Base-by-base conservation (phyloP, 805 yeast species). In the Candida coquimbonensis region DNA sequence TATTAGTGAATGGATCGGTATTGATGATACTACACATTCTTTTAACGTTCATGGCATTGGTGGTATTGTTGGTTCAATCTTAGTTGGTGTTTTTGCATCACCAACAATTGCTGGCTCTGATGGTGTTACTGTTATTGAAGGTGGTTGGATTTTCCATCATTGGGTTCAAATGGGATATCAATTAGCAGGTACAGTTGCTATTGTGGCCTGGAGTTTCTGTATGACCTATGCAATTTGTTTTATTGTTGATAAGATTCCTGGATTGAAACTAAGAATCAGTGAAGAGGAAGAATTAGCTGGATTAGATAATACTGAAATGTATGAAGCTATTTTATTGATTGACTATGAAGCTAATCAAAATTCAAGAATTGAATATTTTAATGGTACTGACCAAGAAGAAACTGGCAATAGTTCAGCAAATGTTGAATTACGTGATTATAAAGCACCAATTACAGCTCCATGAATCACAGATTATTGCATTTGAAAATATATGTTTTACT, bases 21-120 rank as follows among this genome's bases (percentile, higher is more conserved):
- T 91, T 44, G 98, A 93, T 64, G 99, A 91, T 67, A 81, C 96
- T 2, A 72, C 91, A 52, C 97, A 91, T 80, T 80, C 88, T 41
- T 77, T 91, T 64, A 97, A 96, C 16, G 96, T 90, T 75, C 99
- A 91, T 80, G 98, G 96, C 44, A 75, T 91, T 54, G 98, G 97
- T 2, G 99, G 99, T 34, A 77, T 90, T 40, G 74, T 91, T 44
- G 98, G 98, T 0, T 73, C 90, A 40, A 48, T 91, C 8, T 84
- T 87, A 66, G 87, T 87, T 61, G 97, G 87, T 8, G 63, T 91
- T 2, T 89, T 93, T 61, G 96, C 87, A 2, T 84, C 89, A 6
- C 77, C 85, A 48, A 81, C 84, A 58, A 91, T 93, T 43, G 78
- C 91, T 46, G 96, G 95, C 12, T 81, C 87, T 59, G 98, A 91